Evolutionary conservation across 257 asterid species (phyloP), one percentile per base, ranked within the genome.

Genomic region (Hygrophila difformis): DNA sequence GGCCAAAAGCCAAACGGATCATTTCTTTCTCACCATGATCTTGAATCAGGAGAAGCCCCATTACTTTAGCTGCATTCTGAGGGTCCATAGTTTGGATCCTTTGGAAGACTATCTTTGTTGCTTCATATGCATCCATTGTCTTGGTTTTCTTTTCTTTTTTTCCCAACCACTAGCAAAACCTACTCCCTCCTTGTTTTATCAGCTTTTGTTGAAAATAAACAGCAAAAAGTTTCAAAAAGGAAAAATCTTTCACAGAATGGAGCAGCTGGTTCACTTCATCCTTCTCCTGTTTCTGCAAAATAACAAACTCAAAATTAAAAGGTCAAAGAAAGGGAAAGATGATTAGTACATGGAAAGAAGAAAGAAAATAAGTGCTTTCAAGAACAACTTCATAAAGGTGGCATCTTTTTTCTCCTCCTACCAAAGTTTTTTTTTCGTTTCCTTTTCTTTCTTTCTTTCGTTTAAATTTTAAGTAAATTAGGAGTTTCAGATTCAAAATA

Each of bases 21-120:
- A 81, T 75, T 60, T 81, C 93, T 17, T 81, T 77, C 73, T 81
- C 93, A 8, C 88, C 93, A 18, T 72, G 79, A 55, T 81, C 93
- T 57, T 81, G 93, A n/a, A 81, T 77, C 26, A 81, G 64, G 5
- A 81, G 68, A 19, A 77, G 45, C 3, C 93, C 88, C 93, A 81
- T 81, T 62, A 81, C 70, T 59, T 75, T 81, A 0, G 93, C 72
- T 12, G 85, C 85, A 34, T 75, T 72, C 53, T 78, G 88, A 28
- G 93, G 85, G 66, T 81, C 88, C 38, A 75, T 31, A 23, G 41
- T 57, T 51, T 78, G 88, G 65, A 78, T 81, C 74, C 78, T 78
- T 47, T 68, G 80, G 50, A 62, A 75, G 42, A 81, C 84, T n/a
- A 78, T 68, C 74, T 81, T 81, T 37, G 93, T 77, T 34, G 93